Evolutionary conservation across 179 eudicot genomes (phyloP), one percentile per base, ranked within the genome.

Genomic region (Silene noctiflora): DNA sequence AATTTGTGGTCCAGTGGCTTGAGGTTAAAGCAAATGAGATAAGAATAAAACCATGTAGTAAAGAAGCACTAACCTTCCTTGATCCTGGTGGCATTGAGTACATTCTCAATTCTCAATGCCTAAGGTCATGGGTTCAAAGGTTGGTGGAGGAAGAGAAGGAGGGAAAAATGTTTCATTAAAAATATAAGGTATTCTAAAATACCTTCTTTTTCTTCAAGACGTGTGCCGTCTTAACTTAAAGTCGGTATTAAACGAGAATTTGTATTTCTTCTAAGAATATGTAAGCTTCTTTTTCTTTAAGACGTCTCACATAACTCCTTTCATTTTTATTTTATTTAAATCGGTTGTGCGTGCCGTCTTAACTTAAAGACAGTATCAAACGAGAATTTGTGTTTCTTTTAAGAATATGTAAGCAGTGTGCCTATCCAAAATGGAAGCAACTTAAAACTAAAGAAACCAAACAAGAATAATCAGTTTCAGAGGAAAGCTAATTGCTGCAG

Each of bases 371-470:
- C 48, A 6, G 48, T 42, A 9, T 42, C 1, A 42, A 42, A 9
- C 13, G 1, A 7, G 66, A 12, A 20, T 20, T 62, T 62, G 4
- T 61, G 9, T 25, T 2, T 48, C 29, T 25, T 58, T 27, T 13
- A 58, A 21, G 74, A 76, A 81, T 67, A 76, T 76, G 46, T 55
- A 29, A 55, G n/a, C 3, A 2, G 68, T 14, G 24, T 72, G 58
- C 69, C 31, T 60, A 31, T 59, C 44, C 69, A 72, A 44, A 72
- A 33, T n/a, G 35, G 77, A 81, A 80, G 71, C 85, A 73, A 81
- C 78, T 67, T 51, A 71, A 78, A 39, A n/a, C 72, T 77, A 61
- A 81, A 79, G 74, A 76, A 76, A 76, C 33, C 69, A 83, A 74
- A 69, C 6, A 69, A 67, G 78, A 77, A 77, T 74, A 77, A 48